Base-by-base conservation (phyloP, 2,329 filamentous ascomycete genomes). In the Arthroderma sp. region DNA sequence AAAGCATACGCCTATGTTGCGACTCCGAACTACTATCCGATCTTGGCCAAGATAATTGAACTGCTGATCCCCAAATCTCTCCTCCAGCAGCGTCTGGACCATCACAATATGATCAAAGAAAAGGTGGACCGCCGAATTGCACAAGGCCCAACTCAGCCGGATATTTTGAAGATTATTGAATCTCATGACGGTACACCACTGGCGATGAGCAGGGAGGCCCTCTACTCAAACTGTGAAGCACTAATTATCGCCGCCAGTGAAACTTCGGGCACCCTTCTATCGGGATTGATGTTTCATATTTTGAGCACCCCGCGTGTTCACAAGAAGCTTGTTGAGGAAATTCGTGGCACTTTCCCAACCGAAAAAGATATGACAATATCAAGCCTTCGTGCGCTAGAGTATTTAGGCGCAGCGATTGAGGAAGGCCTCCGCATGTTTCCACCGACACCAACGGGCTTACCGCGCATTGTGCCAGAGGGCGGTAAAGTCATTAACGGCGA, bases 231-330 rank as follows among this genome's bases (percentile, higher is more conserved):
- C 42, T 53, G 59, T 0, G 47, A 50, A 2, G 29, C 65, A 0
- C 57, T 70, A 33, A 68, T 70, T 51, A 44, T 65, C 4, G 69
- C 66, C 1, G 68, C 68, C 1, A 65, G 62, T 15, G 68, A 72
- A 45, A 70, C 69, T 0, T 66, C 66, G 0, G 68, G 68, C 0
- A 68, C 62, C 0, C 42, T 65, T 5, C 52, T 70, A 1, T 59
- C 57, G 5, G 68, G 65, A 3, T 40, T 62, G 6, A 65, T 60
- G 0, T 69, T 57, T 9, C 52, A 53, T 38, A 53, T 68, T 0
- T 48, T 66, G 5, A 55, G 48, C 27, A 57, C 63, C 22, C 51
- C 54, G 1, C 15, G 42, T 8, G 38, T 38, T 22, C 43, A 47
- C 38, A 29, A 42, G 42, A 29, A 44, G 28, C 9, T 49, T n/a